Conservation (phyloP, 164 flowering plant genomes). For the Magnolia kwangsiensis region DNA sequence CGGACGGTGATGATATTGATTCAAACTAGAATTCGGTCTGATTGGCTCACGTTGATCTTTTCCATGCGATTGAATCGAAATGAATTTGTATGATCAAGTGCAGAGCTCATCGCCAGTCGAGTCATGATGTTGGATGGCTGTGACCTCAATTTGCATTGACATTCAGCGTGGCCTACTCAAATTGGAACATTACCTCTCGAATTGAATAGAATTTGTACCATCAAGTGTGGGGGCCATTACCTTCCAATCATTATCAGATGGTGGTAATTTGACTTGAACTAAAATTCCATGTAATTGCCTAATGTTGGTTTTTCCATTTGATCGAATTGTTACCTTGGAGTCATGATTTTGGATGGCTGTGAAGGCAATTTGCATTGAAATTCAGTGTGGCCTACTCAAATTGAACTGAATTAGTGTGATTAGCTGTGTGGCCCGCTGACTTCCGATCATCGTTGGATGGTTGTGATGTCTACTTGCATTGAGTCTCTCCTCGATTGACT, state of each 20-base stretch:
- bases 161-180: neutral
- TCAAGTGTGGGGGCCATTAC: too few species aligned
- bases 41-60: neutral
- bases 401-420: neutral
- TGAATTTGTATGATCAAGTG: too few species aligned
- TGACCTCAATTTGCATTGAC: neutral
- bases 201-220: too few species aligned
- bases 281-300: too few species aligned
- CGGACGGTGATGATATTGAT: too few species aligned
- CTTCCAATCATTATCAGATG: too few species aligned
- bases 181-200: neutral
- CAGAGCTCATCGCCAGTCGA: neutral
- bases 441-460: neutral
- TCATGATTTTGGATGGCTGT: neutral
- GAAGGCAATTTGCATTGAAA: neutral
- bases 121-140: neutral
- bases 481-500: neutral
- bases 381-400: neutral
- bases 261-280: too few species aligned
- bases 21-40: too few species aligned
- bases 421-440: neutral
- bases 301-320: neutral
- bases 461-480: neutral
- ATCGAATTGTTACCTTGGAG: neutral
- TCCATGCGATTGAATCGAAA: neutral